Evolutionary conservation across 139 green algal species (phyloP).

Genomic region (Microglena sp.): DNA sequence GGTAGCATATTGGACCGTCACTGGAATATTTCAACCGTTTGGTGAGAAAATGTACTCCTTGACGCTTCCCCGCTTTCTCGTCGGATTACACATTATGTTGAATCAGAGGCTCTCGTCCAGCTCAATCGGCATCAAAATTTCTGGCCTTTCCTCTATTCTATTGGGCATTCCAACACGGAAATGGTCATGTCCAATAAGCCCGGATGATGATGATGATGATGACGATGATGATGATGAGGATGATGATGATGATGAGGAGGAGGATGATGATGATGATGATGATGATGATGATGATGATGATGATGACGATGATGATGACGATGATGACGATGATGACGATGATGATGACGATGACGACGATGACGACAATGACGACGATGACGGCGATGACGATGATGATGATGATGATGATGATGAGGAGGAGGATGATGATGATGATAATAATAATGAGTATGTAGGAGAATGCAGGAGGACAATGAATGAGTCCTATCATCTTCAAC

Average conservation of each 20-base stretch:
- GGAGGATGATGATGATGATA: constrained; percentile 6
- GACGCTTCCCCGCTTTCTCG: too few relatives aligned
- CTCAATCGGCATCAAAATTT: too few relatives aligned
- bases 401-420: constrained; percentile 8
- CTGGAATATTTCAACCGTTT: too few relatives aligned
- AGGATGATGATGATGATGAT: constrained; percentile 3
- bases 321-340: constrained; percentile 6
- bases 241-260: constrained; percentile 4
- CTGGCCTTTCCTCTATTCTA: too few relatives aligned
- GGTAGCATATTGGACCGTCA: too few relatives aligned
- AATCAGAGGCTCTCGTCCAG: too few relatives aligned
- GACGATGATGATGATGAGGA: constrained; percentile 5
- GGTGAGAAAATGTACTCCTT: too few relatives aligned
- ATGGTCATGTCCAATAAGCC: too few relatives aligned
- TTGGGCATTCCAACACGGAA: too few relatives aligned
- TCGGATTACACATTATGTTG: too few relatives aligned
- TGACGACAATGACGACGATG: neutral
- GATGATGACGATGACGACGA: neutral
- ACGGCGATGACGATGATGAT: constrained; percentile 2
- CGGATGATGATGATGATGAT: constrained; percentile 9
- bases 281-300: constrained; percentile 7
- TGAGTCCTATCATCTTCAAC: too few relatives aligned
- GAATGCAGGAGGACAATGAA: too few relatives aligned
- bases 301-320: constrained; percentile 1
- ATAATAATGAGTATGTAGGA: neutral